Percentiles rank a stretch among this genome's conserved stretches.
Conservation (phyloP, 179 eudicot genomes). For the Patellifolia procumbens region DNA sequence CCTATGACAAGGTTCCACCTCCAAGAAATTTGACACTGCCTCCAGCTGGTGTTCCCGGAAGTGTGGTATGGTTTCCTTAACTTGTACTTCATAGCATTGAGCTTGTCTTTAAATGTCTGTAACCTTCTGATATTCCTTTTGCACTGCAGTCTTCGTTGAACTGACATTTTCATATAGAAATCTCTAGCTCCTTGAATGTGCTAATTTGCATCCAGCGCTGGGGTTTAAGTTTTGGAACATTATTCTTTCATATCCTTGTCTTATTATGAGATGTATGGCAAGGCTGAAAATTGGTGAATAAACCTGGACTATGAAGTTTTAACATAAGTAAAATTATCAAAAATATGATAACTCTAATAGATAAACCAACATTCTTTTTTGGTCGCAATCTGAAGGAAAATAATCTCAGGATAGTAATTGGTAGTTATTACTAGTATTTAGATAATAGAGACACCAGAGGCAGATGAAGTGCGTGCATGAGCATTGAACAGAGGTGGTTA, state of each 20-base stretch:
- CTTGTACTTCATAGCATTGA: not conserved
- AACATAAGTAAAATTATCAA: not conserved
- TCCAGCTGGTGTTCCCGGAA: slow-evolving; percentile 94
- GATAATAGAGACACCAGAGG: not conserved
- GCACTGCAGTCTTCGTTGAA: not conserved
- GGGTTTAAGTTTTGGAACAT: not conserved
- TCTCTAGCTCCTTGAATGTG: not conserved
- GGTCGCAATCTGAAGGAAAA: not conserved
- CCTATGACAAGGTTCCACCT: slow-evolving; percentile 62
- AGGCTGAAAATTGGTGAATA: not conserved
- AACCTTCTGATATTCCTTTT: not conserved
- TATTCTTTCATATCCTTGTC: not conserved
- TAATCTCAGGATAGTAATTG: not conserved
- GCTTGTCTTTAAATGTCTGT: not conserved
- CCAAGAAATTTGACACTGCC: slow-evolving; percentile 90
- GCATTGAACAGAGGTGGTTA: not conserved
- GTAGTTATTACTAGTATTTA: not conserved
- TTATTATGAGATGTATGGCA: not conserved
- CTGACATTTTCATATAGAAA: not conserved
- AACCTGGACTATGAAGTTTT: not conserved
- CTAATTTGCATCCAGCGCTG: not conserved
- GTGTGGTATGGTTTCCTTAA: slow-evolving; percentile 71
- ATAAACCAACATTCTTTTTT: not conserved
- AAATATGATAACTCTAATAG: not conserved
- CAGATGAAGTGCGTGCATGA: not conserved